Base-by-base conservation (phyloP, 129 eudicot genomes). In the Flaveria bidentis region DNA sequence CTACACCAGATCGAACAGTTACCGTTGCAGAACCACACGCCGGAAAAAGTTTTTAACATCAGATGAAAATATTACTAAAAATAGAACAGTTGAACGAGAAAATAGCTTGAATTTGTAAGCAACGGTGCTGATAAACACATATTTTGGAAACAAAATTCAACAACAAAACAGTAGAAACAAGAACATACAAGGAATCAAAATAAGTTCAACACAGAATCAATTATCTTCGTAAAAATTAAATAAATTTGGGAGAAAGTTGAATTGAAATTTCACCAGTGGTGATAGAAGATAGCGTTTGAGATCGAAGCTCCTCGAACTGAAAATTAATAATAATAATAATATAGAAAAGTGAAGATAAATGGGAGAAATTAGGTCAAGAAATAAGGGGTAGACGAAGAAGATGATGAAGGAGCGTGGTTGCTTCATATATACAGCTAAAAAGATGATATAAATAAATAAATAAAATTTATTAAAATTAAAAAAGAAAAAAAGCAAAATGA, bases 51-150 rank as follows among this genome's bases (percentile, higher is more conserved):
- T 7, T 6, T 13, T 16, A 12, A 66, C 41, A 65, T 9, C 45
- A 20, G 17, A 72, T 72, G 72, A 77, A 63, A 26, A 46, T 9
- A 72, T 58, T 77, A 39, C 22, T 45, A 78, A 46, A 71, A 44
- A 18, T 50, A 55, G 67, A 15, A 45, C 26, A 71, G 9, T 42
- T 70, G 1, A 5, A 28, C 23, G 13, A 5, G 9, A 51, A 51
- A 36, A 30, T 2, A 60, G 9, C 16, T 60, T 39, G 11, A 22
- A 57, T 39, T 60, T 2, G 41, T 36, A 36, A 36, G 41, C 41
- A 36, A 36, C 41, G 41, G 41, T 36, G 41, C 41, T 36, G 41
- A 36, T 36, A 36, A 36, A 5, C 41, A 36, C 7, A 36, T 36
- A 4, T 5, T 36, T 36, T 36, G 7, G 41, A 36, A 36, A 4